Percentiles rank a stretch among this genome's conserved stretches.
phyloP scores from a whole-genome alignment of 331 rosid genomes.

The Arachis monticola region DNA sequence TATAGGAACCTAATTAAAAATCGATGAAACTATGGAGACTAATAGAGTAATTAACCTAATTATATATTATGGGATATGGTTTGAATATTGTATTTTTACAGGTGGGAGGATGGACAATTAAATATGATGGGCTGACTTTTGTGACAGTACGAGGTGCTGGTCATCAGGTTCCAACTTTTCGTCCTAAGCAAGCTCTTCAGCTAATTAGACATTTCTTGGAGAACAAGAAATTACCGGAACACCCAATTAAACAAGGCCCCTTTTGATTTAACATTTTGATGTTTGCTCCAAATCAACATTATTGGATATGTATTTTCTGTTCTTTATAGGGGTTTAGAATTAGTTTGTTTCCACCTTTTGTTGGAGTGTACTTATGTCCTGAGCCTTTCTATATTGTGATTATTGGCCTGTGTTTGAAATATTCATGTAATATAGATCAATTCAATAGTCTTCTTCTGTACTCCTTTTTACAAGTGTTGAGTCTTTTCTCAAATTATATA shows the following conservation, averaged over 20 bases:
- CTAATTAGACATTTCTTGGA: conserved; percentile 60
- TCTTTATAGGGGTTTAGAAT: conserved; percentile 6
- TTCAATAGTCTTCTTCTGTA: too few species aligned
- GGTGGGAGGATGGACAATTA: conserved; percentile 88
- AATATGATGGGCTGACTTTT: conserved; percentile 62
- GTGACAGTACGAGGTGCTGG: conserved; percentile 90
- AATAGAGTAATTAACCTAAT: too few species aligned
- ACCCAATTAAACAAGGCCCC: conserved; percentile 41
- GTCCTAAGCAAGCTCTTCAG: conserved; percentile 70
- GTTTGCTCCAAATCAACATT: not conserved
- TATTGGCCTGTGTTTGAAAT: too few species aligned
- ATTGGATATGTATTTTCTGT: not conserved
- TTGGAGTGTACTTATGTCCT: too few species aligned
- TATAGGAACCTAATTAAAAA: too few species aligned
- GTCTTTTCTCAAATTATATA: too few species aligned
- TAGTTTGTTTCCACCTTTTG: not conserved
- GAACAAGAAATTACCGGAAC: conserved; percentile 51
- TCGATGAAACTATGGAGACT: too few species aligned
- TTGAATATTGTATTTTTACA: conserved; percentile 7
- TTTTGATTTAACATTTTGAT: not conserved
- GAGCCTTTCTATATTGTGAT: too few species aligned
- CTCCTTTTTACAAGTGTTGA: too few species aligned
- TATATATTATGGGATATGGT: not conserved
- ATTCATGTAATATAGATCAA: too few species aligned
- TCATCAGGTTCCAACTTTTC: conserved; percentile 70